Base-by-base conservation (phyloP, 2,329 filamentous ascomycete genomes). In the Verticillium dahliae region DNA sequence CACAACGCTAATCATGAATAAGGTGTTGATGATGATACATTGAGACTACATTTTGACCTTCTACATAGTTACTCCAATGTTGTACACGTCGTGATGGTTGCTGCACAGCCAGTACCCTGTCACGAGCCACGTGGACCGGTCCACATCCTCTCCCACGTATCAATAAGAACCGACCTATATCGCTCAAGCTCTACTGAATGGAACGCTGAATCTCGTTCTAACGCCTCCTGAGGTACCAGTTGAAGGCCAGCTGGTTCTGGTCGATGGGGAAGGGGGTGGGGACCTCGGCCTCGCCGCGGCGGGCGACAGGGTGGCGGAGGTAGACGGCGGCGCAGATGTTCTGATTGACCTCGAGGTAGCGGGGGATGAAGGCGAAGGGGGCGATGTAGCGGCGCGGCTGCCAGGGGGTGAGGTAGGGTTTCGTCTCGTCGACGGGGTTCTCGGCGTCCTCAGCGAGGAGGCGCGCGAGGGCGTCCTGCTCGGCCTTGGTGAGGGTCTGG, bases 341-440 rank as follows among this genome's bases (percentile, higher is more conserved):
- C 75, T 96, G 95, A 81, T 98, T 97, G 69, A 99, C 95, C 78
- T 99, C 96, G 63, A 99, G 85, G 75, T 98, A 99, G 60, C 90
- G 82, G 11, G 95, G 95, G 67, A 99, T 92, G 76, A 97, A 97
- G 31, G 93, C 92, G 76, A 99, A 99, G 0, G 93, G 88, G 59
- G 85, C 83, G 90, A 99, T 96, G 76, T 85, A 98, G 59, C 89
- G 84, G 61, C 92, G 84, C 13, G 95, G 95, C 66, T 83, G 79
- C 95, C 95, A 99, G 13, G 95, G 95, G 1, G 93, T 97, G 4
- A 84, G 84, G 73, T 99, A 99, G 3, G 95, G 91, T 77, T 96
- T 96, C 62, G 74, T 77, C 56, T 76, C 76, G 75, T 97, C 91
- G 63, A 89, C 76, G 0, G 91, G 89, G 76, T 97, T 96, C 72